Conservation (phyloP, 1,284 basidiomycete species). For the Ceratobasidium sp. region DNA sequence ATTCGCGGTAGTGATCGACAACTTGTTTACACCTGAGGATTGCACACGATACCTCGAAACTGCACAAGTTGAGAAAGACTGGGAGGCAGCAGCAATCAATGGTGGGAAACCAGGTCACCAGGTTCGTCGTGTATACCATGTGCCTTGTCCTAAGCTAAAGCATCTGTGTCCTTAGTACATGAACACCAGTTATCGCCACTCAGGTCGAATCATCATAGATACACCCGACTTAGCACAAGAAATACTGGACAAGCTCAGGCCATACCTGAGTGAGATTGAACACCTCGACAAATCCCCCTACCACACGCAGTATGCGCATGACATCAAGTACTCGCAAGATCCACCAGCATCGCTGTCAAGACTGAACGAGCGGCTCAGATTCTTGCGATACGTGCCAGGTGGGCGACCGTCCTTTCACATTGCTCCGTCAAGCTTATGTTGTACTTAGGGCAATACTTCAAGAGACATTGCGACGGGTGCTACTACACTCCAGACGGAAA, state of each 20-base stretch:
- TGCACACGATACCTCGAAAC: slow-evolving; percentile 35
- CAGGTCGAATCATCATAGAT: slow-evolving; percentile 40
- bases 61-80: slow-evolving; percentile 19
- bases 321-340: neutral
- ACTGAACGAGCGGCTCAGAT: slow-evolving; percentile 39
- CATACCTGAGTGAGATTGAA: slow-evolving; percentile 39
- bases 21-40: slow-evolving; percentile 40
- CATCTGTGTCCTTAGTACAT: neutral
- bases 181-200: slow-evolving; percentile 40
- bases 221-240: slow-evolving; percentile 32
- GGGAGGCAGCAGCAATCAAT: slow-evolving; percentile 36
- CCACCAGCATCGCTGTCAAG: slow-evolving; percentile 12
- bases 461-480: slow-evolving; percentile 38
- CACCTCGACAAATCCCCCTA: slow-evolving; percentile 21
- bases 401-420: neutral
- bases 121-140: neutral
- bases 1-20: slow-evolving; percentile 41
- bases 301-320: neutral
- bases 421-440: neutral
- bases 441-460: slow-evolving; percentile 40
- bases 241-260: slow-evolving; percentile 38
- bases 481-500: slow-evolving; percentile 33
- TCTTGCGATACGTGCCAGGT: slow-evolving; percentile 39
- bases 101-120: slow-evolving; percentile 3
- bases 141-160: neutral